Conservation (phyloP, 129 eudicot genomes). For the Mikania micrantha region DNA sequence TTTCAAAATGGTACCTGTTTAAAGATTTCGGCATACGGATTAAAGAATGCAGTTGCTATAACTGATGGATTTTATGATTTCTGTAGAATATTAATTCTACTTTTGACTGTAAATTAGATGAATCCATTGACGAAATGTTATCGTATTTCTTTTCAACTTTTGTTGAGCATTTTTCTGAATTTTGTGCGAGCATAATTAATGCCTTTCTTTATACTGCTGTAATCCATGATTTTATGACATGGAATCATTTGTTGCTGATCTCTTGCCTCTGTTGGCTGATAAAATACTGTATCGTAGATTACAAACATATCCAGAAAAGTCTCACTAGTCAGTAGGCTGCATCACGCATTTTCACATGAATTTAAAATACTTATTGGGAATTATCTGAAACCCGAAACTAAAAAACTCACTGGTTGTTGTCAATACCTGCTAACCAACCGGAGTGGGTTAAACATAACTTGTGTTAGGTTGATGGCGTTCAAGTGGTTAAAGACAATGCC, state of each 20-base stretch:
- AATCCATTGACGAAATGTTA: background rate
- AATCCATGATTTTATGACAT: background rate
- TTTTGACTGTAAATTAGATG: constrained; percentile 10
- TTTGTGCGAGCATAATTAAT: background rate
- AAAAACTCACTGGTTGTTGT: too few relatives aligned
- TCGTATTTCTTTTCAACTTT: background rate
- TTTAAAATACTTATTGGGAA: too few relatives aligned
- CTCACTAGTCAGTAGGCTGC: too few relatives aligned
- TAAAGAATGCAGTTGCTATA: background rate
- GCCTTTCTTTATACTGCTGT: background rate
- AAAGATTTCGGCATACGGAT: constrained; percentile 4
- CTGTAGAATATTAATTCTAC: constrained; percentile 9
- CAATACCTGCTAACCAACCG: too few relatives aligned
- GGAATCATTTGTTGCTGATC: background rate
- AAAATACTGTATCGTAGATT: too few relatives aligned
- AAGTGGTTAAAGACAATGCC: too few relatives aligned
- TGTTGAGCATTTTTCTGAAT: background rate
- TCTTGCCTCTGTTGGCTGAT: too few relatives aligned
- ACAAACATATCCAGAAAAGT: too few relatives aligned
- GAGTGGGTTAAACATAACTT: too few relatives aligned
- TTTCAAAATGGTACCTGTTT: background rate
- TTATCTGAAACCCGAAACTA: too few relatives aligned
- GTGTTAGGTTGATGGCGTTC: too few relatives aligned
- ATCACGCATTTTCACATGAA: background rate
- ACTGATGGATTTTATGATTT: background rate